phyloP scores from a whole-genome alignment of 2,329 filamentous ascomycete species.

The Cadophora sp. region DNA sequence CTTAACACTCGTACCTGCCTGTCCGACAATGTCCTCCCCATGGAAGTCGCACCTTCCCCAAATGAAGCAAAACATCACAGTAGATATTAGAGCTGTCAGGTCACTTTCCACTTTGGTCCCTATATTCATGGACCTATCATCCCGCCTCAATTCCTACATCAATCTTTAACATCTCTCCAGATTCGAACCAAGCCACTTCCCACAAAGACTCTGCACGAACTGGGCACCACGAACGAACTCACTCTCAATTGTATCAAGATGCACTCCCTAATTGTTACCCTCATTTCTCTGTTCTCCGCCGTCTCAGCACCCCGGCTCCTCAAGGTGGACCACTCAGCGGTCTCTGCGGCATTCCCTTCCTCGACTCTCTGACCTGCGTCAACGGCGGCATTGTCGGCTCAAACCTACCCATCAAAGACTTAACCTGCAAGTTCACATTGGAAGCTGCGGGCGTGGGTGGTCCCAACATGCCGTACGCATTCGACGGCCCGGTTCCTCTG shows the following conservation, averaged over 20 bases:
- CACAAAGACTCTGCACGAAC: neutral
- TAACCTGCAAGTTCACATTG: constrained; percentile 1
- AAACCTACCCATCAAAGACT: neutral
- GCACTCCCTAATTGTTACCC: neutral
- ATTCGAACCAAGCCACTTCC: neutral
- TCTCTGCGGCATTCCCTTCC: neutral
- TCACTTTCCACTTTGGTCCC: neutral
- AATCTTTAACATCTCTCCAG: neutral
- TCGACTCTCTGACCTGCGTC: neutral
- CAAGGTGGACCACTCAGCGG: neutral
- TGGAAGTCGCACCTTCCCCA: neutral
- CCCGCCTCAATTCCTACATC: neutral
- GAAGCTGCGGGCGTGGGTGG: neutral
- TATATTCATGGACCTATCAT: neutral
- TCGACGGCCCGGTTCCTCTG: neutral
- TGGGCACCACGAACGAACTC: neutral
- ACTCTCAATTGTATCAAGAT: neutral
- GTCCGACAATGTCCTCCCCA: neutral
- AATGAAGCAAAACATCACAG: neutral
- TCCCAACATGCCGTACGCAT: neutral
- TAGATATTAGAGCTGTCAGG: neutral
- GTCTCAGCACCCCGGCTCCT: neutral
- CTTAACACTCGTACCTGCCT: neutral
- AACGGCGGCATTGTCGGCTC: neutral
- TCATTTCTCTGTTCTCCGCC: neutral